Evolutionary conservation across 495 filamentous ascomycete species (phyloP), one percentile per base, ranked within the genome.

Genomic region (Chaetomium cochliodes): DNA sequence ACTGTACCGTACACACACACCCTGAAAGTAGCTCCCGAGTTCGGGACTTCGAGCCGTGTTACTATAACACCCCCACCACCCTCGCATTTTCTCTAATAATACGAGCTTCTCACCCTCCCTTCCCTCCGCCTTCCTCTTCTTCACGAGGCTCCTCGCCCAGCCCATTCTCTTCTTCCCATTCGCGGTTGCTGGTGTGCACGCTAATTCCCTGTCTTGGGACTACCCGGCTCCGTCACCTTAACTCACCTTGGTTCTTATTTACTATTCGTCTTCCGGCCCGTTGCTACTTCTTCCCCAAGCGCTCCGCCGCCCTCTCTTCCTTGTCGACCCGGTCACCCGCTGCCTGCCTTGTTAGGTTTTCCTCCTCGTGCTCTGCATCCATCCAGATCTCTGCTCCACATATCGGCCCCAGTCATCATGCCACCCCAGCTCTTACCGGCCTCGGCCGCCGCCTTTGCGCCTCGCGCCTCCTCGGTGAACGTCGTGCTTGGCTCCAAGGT

Each of bases 361-460:
- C 55, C 56, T 60, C 58, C 50, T 54, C 41, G 62, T 67, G 66
- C 65, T 66, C 63, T 67, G 62, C 57, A 59, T 30, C 28, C 28
- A 2, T 30, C n/a, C n/a, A n/a, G n/a, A n/a, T 62, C 57, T 59
- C 3, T 64, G 58, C 65, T 57, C 67, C 65, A 65, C 68, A 69
- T 63, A 67, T 66, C 53, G 3, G 28, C 28, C 6, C 61, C n/a
- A n/a, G 53, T 58, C 79, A 86, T 75, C 77, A 99, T 99, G 94
- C 92, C 92, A 75, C 88, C 89, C 63, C 85, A 91, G 83, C 84
- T 99, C 76, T 81, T 99, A 69, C 94, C 94, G 28, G 92, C 93
- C 67, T 97, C 94, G 62, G 94, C 94, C 50, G 92, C 93, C 64
- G 93, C 94, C 69, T 99, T 98, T 81, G 94, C 96, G 68, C 93